Conservation (phyloP, 352 stramenopile genomes). For the Hyaloperonospora brassicae region DNA sequence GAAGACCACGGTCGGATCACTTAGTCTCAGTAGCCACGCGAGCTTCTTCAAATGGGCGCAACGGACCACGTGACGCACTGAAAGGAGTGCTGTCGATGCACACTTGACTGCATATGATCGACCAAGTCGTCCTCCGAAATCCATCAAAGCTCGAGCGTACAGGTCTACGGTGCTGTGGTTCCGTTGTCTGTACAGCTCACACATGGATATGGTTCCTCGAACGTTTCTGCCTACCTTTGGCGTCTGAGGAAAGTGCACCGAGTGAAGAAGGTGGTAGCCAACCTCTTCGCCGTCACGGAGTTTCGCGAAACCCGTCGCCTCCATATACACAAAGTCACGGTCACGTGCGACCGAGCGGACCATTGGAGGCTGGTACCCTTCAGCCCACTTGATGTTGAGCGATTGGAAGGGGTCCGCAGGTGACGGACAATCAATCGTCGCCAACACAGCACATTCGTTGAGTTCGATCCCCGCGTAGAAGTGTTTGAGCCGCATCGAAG, state of each 20-base stretch:
- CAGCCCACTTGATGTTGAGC: slow-evolving; percentile 42
- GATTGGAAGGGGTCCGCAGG: slow-evolving; percentile 36
- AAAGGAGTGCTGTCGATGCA: slow-evolving; percentile 34
- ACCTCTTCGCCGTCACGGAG: slow-evolving; percentile 37
- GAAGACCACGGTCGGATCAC: slow-evolving; percentile 5
- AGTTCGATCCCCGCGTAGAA: slow-evolving; percentile 32
- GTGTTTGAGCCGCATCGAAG: slow-evolving; percentile 36
- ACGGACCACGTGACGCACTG: slow-evolving; percentile 32
- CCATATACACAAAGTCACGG: slow-evolving; percentile 28
- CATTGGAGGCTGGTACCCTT: slow-evolving; percentile 20
- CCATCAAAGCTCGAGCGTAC: slow-evolving; percentile 31
- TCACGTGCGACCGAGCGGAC: slow-evolving; percentile 29
- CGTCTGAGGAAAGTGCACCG: slow-evolving; percentile 45
- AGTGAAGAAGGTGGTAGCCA: slow-evolving; percentile 62
- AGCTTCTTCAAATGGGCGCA: slow-evolving; percentile 54
- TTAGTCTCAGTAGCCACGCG: slow-evolving; percentile 26
- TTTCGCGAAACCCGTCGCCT: slow-evolving; percentile 19
- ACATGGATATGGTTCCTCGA: slow-evolving; percentile 48
- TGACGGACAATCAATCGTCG: slow-evolving; percentile 29
- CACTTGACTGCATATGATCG: slow-evolving; percentile 43
- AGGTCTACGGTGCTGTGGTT: slow-evolving; percentile 43
- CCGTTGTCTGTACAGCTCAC: slow-evolving; percentile 42
- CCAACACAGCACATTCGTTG: slow-evolving; percentile 31
- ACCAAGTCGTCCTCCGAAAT: slow-evolving; percentile 37
- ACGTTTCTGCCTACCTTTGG: slow-evolving; percentile 26